Base-by-base conservation (phyloP, 2,329 filamentous ascomycete genomes). In the Fusarium albidum region DNA sequence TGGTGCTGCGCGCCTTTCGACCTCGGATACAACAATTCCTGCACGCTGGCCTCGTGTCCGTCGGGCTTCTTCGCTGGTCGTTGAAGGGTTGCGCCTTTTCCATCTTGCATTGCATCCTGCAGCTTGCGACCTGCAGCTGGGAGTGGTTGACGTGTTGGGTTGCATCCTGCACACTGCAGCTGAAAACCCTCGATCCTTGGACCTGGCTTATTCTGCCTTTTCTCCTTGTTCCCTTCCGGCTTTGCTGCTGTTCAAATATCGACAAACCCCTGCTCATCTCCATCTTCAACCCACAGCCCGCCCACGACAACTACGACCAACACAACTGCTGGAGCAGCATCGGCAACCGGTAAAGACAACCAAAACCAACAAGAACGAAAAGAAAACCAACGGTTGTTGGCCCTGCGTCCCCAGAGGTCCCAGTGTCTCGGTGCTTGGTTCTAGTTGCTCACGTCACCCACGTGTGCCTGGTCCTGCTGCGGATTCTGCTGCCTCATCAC, bases 401-500 rank as follows among this genome's bases (percentile, higher is more conserved):
- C 18, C 31, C 34, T 34, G 38, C 49, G 25, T 18, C 28, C 18
- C 47, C 32, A 35, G 39, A 35, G 38, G 44, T 51, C 25, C 50
- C 55, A 31, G 44, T 29, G 18, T 55, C 53, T 51, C 41, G 44
- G 57, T 55, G 35, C 52, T 56, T 21, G 34, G 38, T 50, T 25
- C 38, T 37, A 32, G 42, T 38, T 44, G 33, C 38, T 55, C 49
- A 48, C 43, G 38, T 61, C 57, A 48, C 51, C 51, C 65, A 65
- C 65, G 65, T 67, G 65, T 53, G 47, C 45, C n/a, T 45, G 52
- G 49, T 55, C 45, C 45, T 60, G 46, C 65, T 67, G 65, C 63
- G 55, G 53, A 61, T 63, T 49, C 32, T 42, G 34, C 49, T 33
- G 49, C 54, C 54, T 66, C 49, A 65, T 67, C 65, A 67, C 65